Conservation (phyloP, 1,284 basidiomycete species). For the Ustilago sp. region DNA sequence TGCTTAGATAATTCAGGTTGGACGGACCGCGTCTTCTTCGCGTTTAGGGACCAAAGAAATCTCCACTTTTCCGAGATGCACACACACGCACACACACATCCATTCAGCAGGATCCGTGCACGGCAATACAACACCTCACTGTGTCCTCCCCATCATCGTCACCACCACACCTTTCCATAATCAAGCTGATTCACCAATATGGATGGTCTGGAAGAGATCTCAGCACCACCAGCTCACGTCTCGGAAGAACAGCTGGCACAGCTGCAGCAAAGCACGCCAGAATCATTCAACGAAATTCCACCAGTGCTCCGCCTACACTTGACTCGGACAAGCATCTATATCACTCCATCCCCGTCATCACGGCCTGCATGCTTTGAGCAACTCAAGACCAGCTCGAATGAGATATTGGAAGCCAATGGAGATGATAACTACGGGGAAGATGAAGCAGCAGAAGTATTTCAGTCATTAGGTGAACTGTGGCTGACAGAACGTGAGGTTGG, state of each 20-base stretch:
- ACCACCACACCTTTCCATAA: not conserved
- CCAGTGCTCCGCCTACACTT: conserved; percentile 39
- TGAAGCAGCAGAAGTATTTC: conserved; percentile 26
- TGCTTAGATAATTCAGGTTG: conserved; percentile 9
- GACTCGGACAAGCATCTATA: conserved; percentile 28
- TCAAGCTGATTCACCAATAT: not conserved
- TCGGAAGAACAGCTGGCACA: conserved; percentile 24
- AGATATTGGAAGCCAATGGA: not conserved
- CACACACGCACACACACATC: not conserved
- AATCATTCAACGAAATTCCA: conserved; percentile 40
- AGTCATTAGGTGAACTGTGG: conserved; percentile 44
- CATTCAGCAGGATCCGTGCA: conserved; percentile 15
- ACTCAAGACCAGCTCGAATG: not conserved
- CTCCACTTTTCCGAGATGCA: conserved; percentile 21
- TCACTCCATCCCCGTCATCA: conserved; percentile 40
- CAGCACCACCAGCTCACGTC: conserved; percentile 29
- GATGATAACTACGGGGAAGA: conserved; percentile 7
- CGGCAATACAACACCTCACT: not conserved
- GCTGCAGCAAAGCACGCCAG: conserved; percentile 48
- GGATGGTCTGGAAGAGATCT: conserved; percentile 24
- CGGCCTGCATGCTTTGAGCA: conserved; percentile 37
- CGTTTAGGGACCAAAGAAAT: conserved; percentile 9
- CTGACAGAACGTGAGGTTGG: conserved; percentile 56
- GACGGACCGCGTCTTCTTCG: not conserved
- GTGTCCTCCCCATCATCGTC: not conserved